phyloP scores from a whole-genome alignment of 768 basidiomycete species.

The Lactarius vividus region DNA sequence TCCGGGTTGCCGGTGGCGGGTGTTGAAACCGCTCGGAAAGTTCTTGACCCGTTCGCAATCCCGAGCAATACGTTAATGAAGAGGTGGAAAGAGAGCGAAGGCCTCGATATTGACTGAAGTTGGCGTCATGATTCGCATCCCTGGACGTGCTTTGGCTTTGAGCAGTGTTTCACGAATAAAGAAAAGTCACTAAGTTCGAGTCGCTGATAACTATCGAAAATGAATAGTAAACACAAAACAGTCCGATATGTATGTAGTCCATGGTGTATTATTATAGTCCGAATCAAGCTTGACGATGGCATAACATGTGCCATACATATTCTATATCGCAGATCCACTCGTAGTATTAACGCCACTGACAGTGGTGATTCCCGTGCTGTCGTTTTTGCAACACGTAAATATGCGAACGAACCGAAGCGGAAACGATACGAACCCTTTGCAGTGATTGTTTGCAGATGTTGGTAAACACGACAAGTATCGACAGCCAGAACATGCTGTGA shows the following conservation, averaged over 20 bases:
- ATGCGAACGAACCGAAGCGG: background rate
- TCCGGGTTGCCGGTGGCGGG: conserved; percentile 39
- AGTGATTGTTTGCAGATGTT: conserved; percentile 64
- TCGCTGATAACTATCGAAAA: background rate
- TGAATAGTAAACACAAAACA: background rate
- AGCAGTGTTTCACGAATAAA: background rate
- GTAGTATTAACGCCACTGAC: background rate
- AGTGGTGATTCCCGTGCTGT: conserved; percentile 20
- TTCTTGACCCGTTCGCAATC: conserved; percentile 41
- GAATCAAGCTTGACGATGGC: background rate
- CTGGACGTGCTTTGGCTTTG: background rate
- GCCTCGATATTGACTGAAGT: conserved; percentile 33
- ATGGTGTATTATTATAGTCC: background rate
- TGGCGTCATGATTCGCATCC: background rate
- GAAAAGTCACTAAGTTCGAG: background rate
- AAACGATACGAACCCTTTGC: conserved; percentile 44
- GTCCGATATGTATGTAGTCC: conserved; percentile 5
- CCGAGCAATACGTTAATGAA: conserved; percentile 41
- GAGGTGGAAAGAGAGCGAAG: conserved; percentile 40
- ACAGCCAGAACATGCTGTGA: conserved; percentile 80
- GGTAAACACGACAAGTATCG: conserved; percentile 91
- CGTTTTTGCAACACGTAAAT: background rate
- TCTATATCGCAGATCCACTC: conserved; percentile 10
- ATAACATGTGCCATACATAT: background rate
- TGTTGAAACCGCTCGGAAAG: conserved; percentile 41